These are phyloP conservation scores for Cyclocybe cylindracea DNA, from an alignment of 768 basidiomycete genomes.

Conservation along the genomic window DNA sequence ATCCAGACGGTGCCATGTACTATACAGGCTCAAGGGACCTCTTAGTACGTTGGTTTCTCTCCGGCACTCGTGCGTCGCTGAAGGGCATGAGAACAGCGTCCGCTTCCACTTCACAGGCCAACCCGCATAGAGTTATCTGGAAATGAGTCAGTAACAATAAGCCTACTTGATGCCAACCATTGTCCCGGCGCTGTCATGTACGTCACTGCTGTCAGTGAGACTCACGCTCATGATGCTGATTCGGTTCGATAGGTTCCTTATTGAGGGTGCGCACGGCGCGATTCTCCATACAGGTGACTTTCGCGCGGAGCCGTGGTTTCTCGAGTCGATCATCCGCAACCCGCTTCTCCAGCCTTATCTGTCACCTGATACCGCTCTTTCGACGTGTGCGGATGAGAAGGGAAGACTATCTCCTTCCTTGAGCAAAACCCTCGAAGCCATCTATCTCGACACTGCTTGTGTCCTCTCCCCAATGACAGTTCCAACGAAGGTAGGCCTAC, in stretches of 20 bases:
- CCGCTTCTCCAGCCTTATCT: slow-evolving; percentile 76
- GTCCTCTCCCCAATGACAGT: slow-evolving; percentile 52
- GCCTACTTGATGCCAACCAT: slow-evolving; percentile 89
- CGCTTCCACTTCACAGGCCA: slow-evolving; percentile 64
- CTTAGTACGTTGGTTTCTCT: slow-evolving; percentile 45
- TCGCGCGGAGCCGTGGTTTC: slow-evolving; percentile 81
- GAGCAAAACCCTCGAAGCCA: slow-evolving; percentile 60
- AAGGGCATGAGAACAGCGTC: slow-evolving; percentile 39
- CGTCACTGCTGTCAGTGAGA: slow-evolving; percentile 18
- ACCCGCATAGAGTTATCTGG: slow-evolving; percentile 58
- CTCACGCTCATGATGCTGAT: not conserved
- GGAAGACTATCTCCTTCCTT: slow-evolving; percentile 11
- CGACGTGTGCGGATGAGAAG: not conserved
- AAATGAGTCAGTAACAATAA: slow-evolving; percentile 65
- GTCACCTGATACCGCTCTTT: slow-evolving; percentile 15
- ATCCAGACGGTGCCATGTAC: slow-evolving; percentile 47
- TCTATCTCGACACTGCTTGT: slow-evolving; percentile 83
- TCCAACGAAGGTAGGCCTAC: slow-evolving; percentile 56
- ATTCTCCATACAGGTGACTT: slow-evolving; percentile 94
- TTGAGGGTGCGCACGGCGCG: slow-evolving; percentile 68
- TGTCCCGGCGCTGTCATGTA: slow-evolving; percentile 95
- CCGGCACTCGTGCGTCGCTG: not conserved
- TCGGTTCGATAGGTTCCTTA: slow-evolving; percentile 64
- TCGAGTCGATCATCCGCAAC: slow-evolving; percentile 67
- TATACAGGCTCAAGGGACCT: slow-evolving; percentile 65